Base-by-base conservation (phyloP, 1,139 yeast species). In the Kazachstania sp. region DNA sequence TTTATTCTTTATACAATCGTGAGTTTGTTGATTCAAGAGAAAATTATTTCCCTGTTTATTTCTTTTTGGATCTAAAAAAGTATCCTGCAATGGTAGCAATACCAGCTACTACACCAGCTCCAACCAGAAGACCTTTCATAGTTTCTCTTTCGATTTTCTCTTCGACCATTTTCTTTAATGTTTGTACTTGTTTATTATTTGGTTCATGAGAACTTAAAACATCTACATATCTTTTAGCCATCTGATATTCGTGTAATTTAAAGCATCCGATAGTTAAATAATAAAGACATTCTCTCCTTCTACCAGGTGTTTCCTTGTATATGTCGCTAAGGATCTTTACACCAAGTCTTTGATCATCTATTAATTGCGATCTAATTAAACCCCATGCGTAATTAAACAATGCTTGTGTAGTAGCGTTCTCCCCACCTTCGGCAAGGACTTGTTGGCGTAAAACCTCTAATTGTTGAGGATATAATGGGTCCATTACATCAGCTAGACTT, bases 351-450 rank as follows among this genome's bases (percentile, higher is more conserved):
- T 86, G 95, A 51, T 85, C 82, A 44, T 72, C 73, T 23, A 72
- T 72, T 41, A 72, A 70, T 44, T 67, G 60, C 4, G 95, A 80
- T 63, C 88, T 88, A 52, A 94, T 78, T 46, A 92, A 71, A 1
- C 95, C 98, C 98, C 99, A 94, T 0, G 97, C 95, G 59, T 86
- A 86, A 66, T 92, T 94, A 73, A 94, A 94, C 50, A 81, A 77
- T 3, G 96, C 83, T 64, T 87, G 97, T 0, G 86, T 74, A 0
- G 88, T 74, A 0, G 87, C 90, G 44, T 76, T 71, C 9, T 94
- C 95, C 4, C 67, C 66, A 37, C 85, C 82, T 64, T 94, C 98
- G 2, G 83, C 72, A 34, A 81, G 78, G 41, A 87, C 86, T 58
- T 90, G 97, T 58, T 82, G 77, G 51, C 78, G 80, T 38, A 92